These are phyloP conservation scores for Globisporangium paroecandrum DNA, from an alignment of 352 stramenopile species.

Conservation along the genomic window DNA sequence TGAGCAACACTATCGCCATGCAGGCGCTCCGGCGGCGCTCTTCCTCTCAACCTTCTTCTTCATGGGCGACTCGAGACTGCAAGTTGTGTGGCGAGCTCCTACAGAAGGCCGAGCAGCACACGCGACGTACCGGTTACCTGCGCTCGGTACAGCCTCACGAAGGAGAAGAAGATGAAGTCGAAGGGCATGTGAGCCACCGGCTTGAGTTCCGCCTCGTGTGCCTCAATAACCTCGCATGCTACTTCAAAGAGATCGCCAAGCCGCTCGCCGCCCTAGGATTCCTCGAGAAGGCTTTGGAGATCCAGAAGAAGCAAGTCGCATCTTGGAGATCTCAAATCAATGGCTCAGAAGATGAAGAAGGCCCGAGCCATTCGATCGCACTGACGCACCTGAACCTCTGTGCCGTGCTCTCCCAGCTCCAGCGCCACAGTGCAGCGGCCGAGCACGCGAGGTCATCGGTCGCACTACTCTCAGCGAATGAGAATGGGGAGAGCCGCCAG, in stretches of 20 bases:
- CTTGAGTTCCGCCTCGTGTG: slow-evolving; percentile 41
- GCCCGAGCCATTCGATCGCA: slow-evolving; percentile 24
- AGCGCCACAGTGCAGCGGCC: slow-evolving; percentile 38
- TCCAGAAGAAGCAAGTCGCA: slow-evolving; percentile 33
- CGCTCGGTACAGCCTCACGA: slow-evolving; percentile 15
- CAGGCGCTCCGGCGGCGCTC: slow-evolving; percentile 29
- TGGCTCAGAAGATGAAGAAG: background rate
- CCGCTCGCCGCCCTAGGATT: slow-evolving; percentile 37
- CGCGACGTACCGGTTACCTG: slow-evolving; percentile 39
- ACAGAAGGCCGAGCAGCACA: slow-evolving; percentile 52
- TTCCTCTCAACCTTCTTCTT: background rate
- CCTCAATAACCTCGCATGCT: slow-evolving; percentile 72
- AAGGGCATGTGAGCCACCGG: slow-evolving; percentile 23
- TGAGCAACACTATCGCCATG: slow-evolving; percentile 61
- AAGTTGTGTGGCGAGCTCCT: slow-evolving; percentile 29
- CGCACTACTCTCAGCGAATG: slow-evolving; percentile 20
- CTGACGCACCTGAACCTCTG: slow-evolving; percentile 63
- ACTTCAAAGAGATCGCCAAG: slow-evolving; percentile 39
- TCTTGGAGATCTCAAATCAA: background rate
- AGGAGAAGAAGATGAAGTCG: background rate
- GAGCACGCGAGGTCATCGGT: slow-evolving; percentile 47
- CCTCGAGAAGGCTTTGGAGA: slow-evolving; percentile 44
- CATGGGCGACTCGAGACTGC: background rate
- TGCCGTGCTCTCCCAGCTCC: slow-evolving; percentile 54
- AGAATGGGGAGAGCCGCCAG: background rate